Evolutionary conservation across 2,329 filamentous ascomycete genomes (phyloP), one percentile per base, ranked within the genome.

Genomic region (Trichoderma asperellum): DNA sequence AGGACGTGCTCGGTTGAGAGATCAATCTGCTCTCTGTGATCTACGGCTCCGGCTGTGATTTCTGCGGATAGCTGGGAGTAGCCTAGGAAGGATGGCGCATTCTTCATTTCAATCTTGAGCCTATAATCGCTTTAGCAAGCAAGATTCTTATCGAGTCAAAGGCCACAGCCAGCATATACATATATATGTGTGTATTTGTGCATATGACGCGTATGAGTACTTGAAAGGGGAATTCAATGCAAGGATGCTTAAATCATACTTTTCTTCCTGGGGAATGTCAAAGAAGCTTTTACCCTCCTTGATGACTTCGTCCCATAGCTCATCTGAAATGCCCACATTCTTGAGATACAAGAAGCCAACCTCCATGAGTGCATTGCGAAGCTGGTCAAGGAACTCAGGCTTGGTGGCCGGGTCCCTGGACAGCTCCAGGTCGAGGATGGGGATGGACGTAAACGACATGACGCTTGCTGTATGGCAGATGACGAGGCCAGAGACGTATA

Each of bases 331-430:
- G 27, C 91, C 91, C 2, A 92, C 90, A 76, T 96, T 94, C 76
- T 90, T 91, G 71, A 97, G 86, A 76, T 97, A 97, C 27, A 96
- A 79, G 76, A 97, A 97, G 1, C 93, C 93, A n/a, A 96, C 92
- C 77, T 95, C 91, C 75, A 97, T 87, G 37, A 97, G 82, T 0
- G 92, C 92, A 79, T 91, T 84, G 18, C 91, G 90, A 37, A 97
- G 85, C 66, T 92, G 84, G 0, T 82, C 79, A 0, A 96, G 86
- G 75, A 97, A 96, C 37, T 81, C 82, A 2, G 91, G 86, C 80
- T 96, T 96, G 0, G 91, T 90, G 5, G 82, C 81, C 21, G 87
- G 84, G 73, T 89, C 81, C 72, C 84, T 82, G 49, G 92, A 91
- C 27, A 87, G 82, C 16, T 90, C 87, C 70, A 96, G 85, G 77